Conservation (phyloP, 2,329 filamentous ascomycete genomes). For the Penicillium sp. region DNA sequence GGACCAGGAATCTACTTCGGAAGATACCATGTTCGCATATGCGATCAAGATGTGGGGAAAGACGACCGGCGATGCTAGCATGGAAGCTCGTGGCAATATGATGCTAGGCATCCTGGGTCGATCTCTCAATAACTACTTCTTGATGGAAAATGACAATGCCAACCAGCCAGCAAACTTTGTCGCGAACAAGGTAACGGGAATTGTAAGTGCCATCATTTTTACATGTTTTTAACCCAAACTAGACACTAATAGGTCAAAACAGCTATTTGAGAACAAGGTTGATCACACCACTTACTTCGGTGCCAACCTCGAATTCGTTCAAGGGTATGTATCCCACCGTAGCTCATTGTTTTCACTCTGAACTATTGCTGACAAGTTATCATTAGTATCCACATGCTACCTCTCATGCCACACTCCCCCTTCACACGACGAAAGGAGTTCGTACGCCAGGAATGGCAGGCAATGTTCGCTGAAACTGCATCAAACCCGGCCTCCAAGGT, state of each 20-base stretch:
- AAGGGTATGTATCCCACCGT: constrained; percentile 44
- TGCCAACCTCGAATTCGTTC: constrained; percentile 66
- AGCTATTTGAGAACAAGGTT: constrained; percentile 89
- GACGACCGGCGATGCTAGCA: constrained; percentile 68
- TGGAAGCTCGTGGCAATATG: constrained; percentile 80
- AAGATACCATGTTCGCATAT: constrained; percentile 85
- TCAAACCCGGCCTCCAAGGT: constrained; percentile 57
- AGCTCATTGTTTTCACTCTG: neutral
- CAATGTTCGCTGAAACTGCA: constrained; percentile 69
- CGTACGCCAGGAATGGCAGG: constrained; percentile 77
- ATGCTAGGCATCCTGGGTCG: constrained; percentile 78
- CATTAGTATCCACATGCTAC: constrained; percentile 78
- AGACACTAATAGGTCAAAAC: neutral
- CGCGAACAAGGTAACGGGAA: constrained; percentile 68
- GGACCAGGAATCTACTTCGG: constrained; percentile 75
- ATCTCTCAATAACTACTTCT: constrained; percentile 75
- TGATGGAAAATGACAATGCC: constrained; percentile 68
- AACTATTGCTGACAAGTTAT: constrained; percentile 27
- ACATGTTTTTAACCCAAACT: neutral
- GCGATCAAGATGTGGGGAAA: constrained; percentile 92
- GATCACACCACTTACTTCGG: constrained; percentile 93
- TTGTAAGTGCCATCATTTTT: constrained; percentile 38
- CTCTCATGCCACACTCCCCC: constrained; percentile 65
- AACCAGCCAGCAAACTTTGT: constrained; percentile 74
- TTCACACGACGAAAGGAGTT: constrained; percentile 67